Evolutionary conservation across 495 filamentous ascomycete species (phyloP), one percentile per base, ranked within the genome.

Genomic region (Sordaria brevicollis): DNA sequence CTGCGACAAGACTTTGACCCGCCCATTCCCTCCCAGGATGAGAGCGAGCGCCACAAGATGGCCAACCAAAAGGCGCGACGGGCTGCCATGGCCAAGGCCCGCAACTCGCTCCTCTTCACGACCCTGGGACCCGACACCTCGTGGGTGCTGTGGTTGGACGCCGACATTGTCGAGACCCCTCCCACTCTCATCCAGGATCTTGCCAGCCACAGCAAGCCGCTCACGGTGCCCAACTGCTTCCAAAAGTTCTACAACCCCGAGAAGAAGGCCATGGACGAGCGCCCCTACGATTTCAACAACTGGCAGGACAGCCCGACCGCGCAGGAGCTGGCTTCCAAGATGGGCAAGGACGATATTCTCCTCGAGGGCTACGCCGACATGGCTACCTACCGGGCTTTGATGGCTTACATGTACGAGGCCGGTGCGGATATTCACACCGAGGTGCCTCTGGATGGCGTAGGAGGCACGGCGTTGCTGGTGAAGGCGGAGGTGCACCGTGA

Each of bases 401-500:
- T 99, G 94, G 93, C 93, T n/a, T 92, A 92, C 77, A 85, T 95
- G 85, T 82, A 84, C 21, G 84, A 89, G 72, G 81, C 81, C 4
- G 82, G 79, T 0, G 84, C 85, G 8, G 86, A 93, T 75, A 81
- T 83, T 4, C 78, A 85, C 31, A 79, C 83, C 34, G 89, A 91
- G 73, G 83, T 97, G 6, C 83, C 84, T 21, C 82, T 99, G 5
- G 96, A 99, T 79, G 95, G 95, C 21, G 96, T 99, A 13, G 95
- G 95, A 65, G 95, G 95, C 5, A 97, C 95, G 2, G 92, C 94
- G 7, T 84, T 99, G 68, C 80, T 99, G 80, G 95, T 99, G 17
- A 97, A 97, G 83, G 95, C 96, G 0, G 96, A 98, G 69, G 95
- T 99, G 8, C 95, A 99, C 76, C 87, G 95, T 15, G 96, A 99